Conservation (phyloP, 2,329 filamentous ascomycete genomes). For the Pseudocercospora fijiensis region DNA sequence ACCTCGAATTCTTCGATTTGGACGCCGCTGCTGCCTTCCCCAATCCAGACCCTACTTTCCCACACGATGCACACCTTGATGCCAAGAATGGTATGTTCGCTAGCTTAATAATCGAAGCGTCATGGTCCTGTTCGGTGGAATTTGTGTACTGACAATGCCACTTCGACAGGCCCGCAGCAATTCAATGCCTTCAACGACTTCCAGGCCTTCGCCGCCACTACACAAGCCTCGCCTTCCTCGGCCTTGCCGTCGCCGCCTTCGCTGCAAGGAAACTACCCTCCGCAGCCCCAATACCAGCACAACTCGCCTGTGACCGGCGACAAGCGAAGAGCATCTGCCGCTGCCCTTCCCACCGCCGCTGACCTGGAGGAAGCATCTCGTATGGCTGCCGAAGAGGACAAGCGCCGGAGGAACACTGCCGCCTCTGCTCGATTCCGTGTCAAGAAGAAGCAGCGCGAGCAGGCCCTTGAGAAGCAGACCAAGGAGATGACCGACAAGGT, state of each 20-base stretch:
- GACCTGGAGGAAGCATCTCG: conserved; percentile 49
- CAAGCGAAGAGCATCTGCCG: conserved; percentile 49
- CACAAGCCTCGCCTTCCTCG: conserved; percentile 28
- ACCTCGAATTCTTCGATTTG: conserved; percentile 65
- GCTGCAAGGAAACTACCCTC: conserved; percentile 33
- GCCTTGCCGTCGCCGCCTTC: conserved; percentile 31
- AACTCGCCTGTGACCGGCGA: conserved; percentile 36
- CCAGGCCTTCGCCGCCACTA: conserved; percentile 38
- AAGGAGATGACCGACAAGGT: conserved; percentile 54
- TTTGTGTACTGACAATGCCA: background rate
- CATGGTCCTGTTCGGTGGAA: background rate
- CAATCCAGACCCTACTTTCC: background rate
- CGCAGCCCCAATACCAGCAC: conserved; percentile 28
- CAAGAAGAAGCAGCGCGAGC: conserved; percentile 57
- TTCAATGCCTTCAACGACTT: conserved; percentile 47
- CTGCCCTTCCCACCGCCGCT: conserved; percentile 34
- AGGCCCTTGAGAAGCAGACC: conserved; percentile 52
- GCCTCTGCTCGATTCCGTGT: conserved; percentile 40
- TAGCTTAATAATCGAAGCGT: conserved; percentile 10
- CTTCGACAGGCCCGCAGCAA: conserved; percentile 1
- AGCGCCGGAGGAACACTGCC: conserved; percentile 37
- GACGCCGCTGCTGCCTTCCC: conserved; percentile 46
- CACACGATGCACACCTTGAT: conserved; percentile 8
- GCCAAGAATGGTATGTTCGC: conserved; percentile 22
- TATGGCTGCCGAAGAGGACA: conserved; percentile 53